Conservation (phyloP, 2,329 filamentous ascomycete species). For the Gliomastix tumulicola region DNA sequence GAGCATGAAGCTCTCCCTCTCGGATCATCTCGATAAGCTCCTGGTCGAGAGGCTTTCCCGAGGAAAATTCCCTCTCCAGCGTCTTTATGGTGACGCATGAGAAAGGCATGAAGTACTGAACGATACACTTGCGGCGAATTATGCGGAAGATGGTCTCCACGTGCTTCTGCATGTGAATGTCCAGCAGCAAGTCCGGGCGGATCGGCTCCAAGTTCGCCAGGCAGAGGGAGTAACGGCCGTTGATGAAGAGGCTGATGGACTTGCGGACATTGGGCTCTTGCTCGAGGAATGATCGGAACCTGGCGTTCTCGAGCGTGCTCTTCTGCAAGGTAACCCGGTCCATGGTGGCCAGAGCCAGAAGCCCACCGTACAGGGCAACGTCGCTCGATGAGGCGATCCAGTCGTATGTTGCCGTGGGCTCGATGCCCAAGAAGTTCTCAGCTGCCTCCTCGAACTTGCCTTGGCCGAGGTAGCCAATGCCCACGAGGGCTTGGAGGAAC, state of each 20-base stretch:
- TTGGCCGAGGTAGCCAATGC: conserved; percentile 42
- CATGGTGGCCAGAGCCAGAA: conserved; percentile 88
- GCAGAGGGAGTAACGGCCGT: conserved; percentile 81
- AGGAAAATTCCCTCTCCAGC: conserved; percentile 70
- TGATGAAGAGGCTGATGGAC: conserved; percentile 83
- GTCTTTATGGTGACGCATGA: conserved; percentile 76
- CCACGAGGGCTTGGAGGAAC: conserved; percentile 43
- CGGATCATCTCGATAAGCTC: conserved; percentile 79
- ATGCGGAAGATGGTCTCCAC: conserved; percentile 61
- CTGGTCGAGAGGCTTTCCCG: conserved; percentile 54
- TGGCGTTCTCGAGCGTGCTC: conserved; percentile 69
- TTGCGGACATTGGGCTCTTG: conserved; percentile 91
- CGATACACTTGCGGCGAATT: conserved; percentile 86
- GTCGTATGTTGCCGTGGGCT: conserved; percentile 53
- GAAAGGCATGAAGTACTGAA: conserved; percentile 88
- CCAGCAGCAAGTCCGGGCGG: conserved; percentile 80
- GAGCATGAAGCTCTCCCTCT: conserved; percentile 62
- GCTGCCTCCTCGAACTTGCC: conserved; percentile 58
- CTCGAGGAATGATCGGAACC: conserved; percentile 84
- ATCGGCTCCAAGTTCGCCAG: conserved; percentile 77
- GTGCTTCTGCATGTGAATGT: conserved; percentile 76
- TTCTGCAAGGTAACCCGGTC: conserved; percentile 67
- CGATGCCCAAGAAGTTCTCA: conserved; percentile 58
- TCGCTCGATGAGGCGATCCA: conserved; percentile 78
- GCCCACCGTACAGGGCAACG: conserved; percentile 82